Base-by-base conservation (phyloP, 2,329 filamentous ascomycete species). In the Kalmusia sp. region DNA sequence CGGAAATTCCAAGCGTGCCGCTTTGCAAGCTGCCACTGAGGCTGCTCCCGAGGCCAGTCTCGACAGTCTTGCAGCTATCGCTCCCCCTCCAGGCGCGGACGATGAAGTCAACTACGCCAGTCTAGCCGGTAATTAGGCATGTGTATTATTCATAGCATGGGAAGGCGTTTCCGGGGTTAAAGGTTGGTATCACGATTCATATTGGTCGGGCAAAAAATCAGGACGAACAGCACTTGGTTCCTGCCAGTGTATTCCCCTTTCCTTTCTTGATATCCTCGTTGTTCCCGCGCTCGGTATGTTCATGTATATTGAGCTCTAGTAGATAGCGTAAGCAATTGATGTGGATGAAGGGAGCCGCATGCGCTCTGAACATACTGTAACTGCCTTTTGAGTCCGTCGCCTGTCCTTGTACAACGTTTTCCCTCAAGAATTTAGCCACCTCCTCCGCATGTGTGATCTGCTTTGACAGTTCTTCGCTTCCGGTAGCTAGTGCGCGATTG, bases 351-450 rank as follows among this genome's bases (percentile, higher is more conserved):
- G 19, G 3, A 14, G 28, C 49, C 15, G 21, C 28, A 19, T 14
- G 8, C 12, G 31, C 19, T 22, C 9, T 27, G 21, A 15, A 80
- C 87, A 52, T 78, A 91, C 89, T 84, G 64, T 87, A 91, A 37
- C 72, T 80, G 51, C 84, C 70, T n/a, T 72, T 75, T 1, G 78
- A 72, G 51, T 80, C 79, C 51, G 75, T 69, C 53, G 78, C 77
- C 62, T 83, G 78, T 6, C 93, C 95, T 73, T 99, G 95, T 3
- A 99, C 93, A 3, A 99, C 81, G 67, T 98, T 98, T 70, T 91
- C 82, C 61, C 86, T 81, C 56, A 99, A 71, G 51, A 98, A 88
- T 58, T 83, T 82, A 2, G 93, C 91, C 3, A 98, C 87, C 34
- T 95, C 91, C 56, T 93, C 81, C 7, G 93, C 95, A 67, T 96